Base-by-base conservation (phyloP, 192 early-diverging fungal genomes). In the Gamsiella multidivaricata region DNA sequence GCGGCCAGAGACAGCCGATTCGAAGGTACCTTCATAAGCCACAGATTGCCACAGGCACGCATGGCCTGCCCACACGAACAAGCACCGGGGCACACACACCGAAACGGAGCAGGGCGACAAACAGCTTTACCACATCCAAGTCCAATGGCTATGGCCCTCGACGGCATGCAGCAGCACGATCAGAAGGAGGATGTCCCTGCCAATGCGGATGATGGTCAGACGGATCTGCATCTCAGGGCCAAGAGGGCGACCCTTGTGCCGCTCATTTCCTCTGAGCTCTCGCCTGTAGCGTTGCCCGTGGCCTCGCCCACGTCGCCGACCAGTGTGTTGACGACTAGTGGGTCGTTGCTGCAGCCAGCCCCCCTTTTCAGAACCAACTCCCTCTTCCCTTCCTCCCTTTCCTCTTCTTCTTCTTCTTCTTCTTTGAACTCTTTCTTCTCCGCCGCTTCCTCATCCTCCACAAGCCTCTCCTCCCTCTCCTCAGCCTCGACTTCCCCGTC, bases 171-270 rank as follows among this genome's bases (percentile, higher is more conserved):
- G 7, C 33, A 56, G 39, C 46, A 60, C 3, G 25, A 47, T 0
- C 26, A 31, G 45, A 31, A 68, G 31, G 26, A 54, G 36, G 15
- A 45, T 54, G 64, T 3, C 1, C 26, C 11, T 37, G n/a, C 20
- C 5, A 11, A 53, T 15, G 36, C 5, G 10, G 23, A 54, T 39
- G 34, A 53, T 4, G 18, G 28, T 5, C 22, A 17, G 9, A 37
- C 23, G 49, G 39, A n/a, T n/a, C 28, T 5, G 51, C 58, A n/a
- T n/a, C n/a, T n/a, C 18, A 18, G 15, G 25, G 52, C 70, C 41
- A 65, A 47, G 57, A 49, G 41, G 22, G 63, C 71, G 3, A 15
- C 23, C 2, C 49, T 74, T 14, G 9, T 66, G 9, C 63, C 63
- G 23, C 55, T 26, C n/a, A 36, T 65, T 18, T 36, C 63, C n/a